Conservation (phyloP, 805 yeast species). For the Zygoascus flipseniorum region DNA sequence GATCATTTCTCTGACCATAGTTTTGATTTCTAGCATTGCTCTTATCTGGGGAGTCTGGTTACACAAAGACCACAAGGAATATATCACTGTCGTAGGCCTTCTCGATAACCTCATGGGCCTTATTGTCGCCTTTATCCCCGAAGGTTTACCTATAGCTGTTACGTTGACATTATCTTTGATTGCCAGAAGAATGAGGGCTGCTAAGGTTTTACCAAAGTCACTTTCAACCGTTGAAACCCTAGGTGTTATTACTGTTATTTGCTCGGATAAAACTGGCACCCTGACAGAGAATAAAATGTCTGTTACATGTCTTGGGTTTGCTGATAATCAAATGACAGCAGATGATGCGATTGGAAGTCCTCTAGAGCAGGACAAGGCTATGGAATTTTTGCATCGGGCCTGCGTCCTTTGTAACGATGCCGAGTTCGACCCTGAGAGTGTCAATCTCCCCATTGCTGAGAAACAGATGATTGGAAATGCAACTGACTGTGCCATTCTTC, state of each 20-base stretch:
- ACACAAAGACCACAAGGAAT: constrained; percentile 30
- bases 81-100: constrained; percentile 36
- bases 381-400: constrained; percentile 10
- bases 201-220: constrained; percentile 38
- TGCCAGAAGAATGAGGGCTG: constrained; percentile 38
- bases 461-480: constrained; percentile 36
- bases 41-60: constrained; percentile 41
- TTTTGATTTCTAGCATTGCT: constrained; percentile 9
- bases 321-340: constrained; percentile 4
- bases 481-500: constrained; percentile 38
- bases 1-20: constrained; percentile 14
- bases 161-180: constrained; percentile 42
- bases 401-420: constrained; percentile 18
- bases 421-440: constrained; percentile 11
- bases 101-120: constrained; percentile 34
- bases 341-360: constrained; percentile 5
- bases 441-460: constrained; percentile 7
- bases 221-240: constrained; percentile 46
- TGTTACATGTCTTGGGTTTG: constrained; percentile 15
- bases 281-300: constrained; percentile 42
- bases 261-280: constrained; percentile 44
- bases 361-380: background rate
- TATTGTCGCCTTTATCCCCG: constrained; percentile 42
- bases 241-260: constrained; percentile 48
- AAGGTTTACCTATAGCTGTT: constrained; percentile 42